Evolutionary conservation across 768 basidiomycete genomes (phyloP), one percentile per base, ranked within the genome.

Genomic region (Mycena epipterygia): DNA sequence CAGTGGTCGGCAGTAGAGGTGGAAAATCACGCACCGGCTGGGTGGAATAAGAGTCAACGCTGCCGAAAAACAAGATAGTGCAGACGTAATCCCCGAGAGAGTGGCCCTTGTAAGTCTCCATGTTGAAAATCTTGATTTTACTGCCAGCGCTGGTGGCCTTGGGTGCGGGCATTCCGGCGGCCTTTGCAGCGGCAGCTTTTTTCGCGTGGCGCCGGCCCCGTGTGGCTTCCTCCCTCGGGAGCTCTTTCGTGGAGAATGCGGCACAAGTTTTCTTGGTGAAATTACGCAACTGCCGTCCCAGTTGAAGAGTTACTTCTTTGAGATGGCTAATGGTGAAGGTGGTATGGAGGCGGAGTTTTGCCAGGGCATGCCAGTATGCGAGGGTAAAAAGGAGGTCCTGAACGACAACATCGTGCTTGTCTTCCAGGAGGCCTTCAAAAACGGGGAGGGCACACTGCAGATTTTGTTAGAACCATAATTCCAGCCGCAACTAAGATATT

Each of bases 381-480:
- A 79, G 67, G 1, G 57, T 63, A 66, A 80, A 83, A 0, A 83
- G 52, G 0, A 84, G 65, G 2, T 72, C 69, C 9, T 72, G 60
- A 0, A 82, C 56, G 2, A 73, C 55, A 5, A 33, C 17, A 30
- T 83, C 68, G 23, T 82, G 73, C 0, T 32, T 32, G 0, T 61
- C 29, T 5, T 76, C 77, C 0, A 85, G 71, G 0, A 84, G 74
- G 0, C 79, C 81, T 17, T 84, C 79, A 19, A 85, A 84, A 0
- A 75, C 80, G 0, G 84, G 84, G 3, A 84, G 76, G 0, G 80
- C 73, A 57, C 82, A 82, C 83, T 84, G 56, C 8, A 17, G 19
- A 29, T 33, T 29, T 32, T 1, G 21, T 27, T 3, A 35, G 30
- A 23, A 27, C 48, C n/a, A n/a, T n/a, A n/a, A n/a, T n/a, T n/a